phyloP scores from a whole-genome alignment of 805 yeast genomes.

The Starmera caribaea region DNA sequence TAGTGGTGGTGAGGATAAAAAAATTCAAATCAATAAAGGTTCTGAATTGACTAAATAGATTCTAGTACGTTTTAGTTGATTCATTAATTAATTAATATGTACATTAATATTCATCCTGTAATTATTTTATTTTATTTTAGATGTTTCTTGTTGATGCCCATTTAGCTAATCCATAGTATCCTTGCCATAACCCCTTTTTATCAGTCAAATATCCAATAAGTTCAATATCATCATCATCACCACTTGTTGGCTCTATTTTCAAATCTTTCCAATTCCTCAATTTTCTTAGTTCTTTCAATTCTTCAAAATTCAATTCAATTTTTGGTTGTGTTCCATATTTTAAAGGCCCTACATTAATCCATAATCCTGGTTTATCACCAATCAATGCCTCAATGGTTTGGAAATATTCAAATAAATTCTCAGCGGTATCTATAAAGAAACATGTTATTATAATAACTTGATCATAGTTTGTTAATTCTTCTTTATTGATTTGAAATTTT shows the following conservation, averaged over 20 bases:
- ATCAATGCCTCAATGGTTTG: conserved; percentile 46
- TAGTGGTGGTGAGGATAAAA: conserved; percentile 92
- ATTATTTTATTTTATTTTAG: no score
- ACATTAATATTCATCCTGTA: no score
- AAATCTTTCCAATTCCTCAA: conserved; percentile 55
- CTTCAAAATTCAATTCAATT: conserved; percentile 68
- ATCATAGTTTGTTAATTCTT: conserved; percentile 23
- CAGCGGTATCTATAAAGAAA: conserved; percentile 90
- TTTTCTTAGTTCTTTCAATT: conserved; percentile 42
- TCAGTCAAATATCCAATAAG: conserved; percentile 62
- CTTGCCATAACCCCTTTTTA: conserved; percentile 61
- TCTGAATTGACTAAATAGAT: conserved; percentile 7
- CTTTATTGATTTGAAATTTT: conserved; percentile 28
- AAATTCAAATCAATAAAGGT: conserved; percentile 69
- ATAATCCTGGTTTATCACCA: conserved; percentile 40
- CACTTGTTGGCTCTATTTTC: conserved; percentile 22
- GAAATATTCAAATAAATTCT: conserved; percentile 67
- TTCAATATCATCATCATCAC: conserved; percentile 17
- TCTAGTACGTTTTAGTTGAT: background rate
- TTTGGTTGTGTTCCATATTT: conserved; percentile 83
- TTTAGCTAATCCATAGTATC: conserved; percentile 58
- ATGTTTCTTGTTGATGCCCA: conserved; percentile 28
- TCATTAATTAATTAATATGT: no score
- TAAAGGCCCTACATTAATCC: conserved; percentile 92
- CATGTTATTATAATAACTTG: conserved; percentile 53